Base-by-base conservation (phyloP, 2,329 filamentous ascomycete genomes). In the Dactylellina leptospora region DNA sequence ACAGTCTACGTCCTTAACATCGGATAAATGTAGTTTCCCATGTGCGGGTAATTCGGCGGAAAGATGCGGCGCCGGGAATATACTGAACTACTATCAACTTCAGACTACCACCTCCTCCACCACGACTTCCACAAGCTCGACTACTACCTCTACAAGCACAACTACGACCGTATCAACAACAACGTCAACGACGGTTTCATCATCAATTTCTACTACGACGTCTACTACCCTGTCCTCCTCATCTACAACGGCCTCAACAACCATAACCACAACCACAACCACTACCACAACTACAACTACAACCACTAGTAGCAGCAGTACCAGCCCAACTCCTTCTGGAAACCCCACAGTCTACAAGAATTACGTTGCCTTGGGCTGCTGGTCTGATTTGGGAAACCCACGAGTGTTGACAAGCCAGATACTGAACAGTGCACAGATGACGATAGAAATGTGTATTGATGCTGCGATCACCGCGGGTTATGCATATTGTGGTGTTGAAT, bases 11-110 rank as follows among this genome's bases (percentile, higher is more conserved):
- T 42, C 47, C 22, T 47, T 70, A 11, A 20, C 56, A 8, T 74
- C 60, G 75, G 69, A 28, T 42, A 58, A 27, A 16, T 71, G 66
- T 22, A 59, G 38, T 36, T 73, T 75, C 22, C 3, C 20, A 16
- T 83, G 82, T 75, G 77, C 77, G 1, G 82, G 82, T 0, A 79
- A 79, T 54, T 74, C 62, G 10, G 47, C 56, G 1, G 77, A 82
- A 76, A 80, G 78, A 60, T 83, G 82, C 60, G 82, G 82, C 18
- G 80, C 78, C 4, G 77, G 79, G 1, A 79, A 79, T 64, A 76
- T 81, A 64, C 68, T 83, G 74, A 77, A 75, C 58, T 74, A 79
- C 2, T 80, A 79, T 50, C 74, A 51, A 47, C 81, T 44, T 20
- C 27, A 27, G 23, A 16, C 53, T 13, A 47, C 58, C 2, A 44